phyloP scores from a whole-genome alignment of 2,329 filamentous ascomycete species.

The Diaporthe amygdali region DNA sequence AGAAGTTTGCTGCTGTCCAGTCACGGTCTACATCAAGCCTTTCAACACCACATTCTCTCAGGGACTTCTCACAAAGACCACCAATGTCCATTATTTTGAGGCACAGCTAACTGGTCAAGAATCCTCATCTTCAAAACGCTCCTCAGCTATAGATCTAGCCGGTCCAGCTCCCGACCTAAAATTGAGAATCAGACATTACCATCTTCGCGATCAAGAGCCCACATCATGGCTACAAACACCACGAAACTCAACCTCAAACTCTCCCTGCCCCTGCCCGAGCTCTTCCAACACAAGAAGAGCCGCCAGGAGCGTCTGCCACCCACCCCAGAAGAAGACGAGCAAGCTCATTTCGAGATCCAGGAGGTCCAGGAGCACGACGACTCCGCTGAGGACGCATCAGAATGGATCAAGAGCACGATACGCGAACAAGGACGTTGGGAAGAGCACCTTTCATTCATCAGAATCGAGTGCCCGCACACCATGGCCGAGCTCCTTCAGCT shows the following conservation, averaged over 20 bases:
- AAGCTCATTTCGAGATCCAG: background rate
- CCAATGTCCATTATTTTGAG: background rate
- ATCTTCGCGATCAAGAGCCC: background rate
- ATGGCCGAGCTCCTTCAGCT: constrained; percentile 28
- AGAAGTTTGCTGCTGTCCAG: constrained; percentile 3
- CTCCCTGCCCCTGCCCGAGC: constrained; percentile 5
- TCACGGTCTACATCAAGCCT: background rate
- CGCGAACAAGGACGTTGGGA: constrained; percentile 24
- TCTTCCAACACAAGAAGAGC: background rate
- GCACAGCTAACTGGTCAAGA: background rate
- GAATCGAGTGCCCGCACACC: constrained; percentile 28
- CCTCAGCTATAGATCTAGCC: background rate
- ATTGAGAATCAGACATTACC: background rate
- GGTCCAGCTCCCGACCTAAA: background rate
- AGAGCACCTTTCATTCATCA: constrained; percentile 24
- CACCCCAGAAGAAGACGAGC: constrained; percentile 4
- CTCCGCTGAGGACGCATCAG: constrained; percentile 26
- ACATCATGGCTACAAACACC: background rate
- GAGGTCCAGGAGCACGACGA: background rate
- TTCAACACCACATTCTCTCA: background rate
- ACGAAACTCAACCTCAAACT: constrained; percentile 10
- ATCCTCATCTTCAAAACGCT: background rate
- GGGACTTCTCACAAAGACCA: background rate
- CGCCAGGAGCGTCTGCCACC: background rate
- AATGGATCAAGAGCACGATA: constrained; percentile 28